Evolutionary conservation across 768 basidiomycete species (phyloP).

Genomic region (Rhizopogon rudus): DNA sequence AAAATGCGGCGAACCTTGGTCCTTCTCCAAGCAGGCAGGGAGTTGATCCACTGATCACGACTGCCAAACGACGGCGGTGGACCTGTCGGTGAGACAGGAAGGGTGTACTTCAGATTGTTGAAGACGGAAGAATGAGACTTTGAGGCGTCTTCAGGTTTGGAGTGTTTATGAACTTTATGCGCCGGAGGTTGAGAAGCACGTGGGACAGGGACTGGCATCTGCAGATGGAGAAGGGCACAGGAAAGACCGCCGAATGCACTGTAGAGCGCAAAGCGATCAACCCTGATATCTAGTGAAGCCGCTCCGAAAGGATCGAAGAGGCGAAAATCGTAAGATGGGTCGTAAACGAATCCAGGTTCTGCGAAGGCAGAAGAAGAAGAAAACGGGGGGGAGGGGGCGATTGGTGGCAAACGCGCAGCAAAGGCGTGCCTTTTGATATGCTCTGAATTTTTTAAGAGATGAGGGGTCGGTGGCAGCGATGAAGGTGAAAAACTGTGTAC

Average conservation of each 20-base stretch:
- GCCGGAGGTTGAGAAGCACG: slow-evolving; percentile 50
- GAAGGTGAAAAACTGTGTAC: not conserved
- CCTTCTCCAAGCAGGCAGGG: slow-evolving; percentile 67
- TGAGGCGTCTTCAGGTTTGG: slow-evolving; percentile 35
- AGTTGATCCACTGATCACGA: slow-evolving; percentile 70
- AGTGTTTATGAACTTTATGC: slow-evolving; percentile 63
- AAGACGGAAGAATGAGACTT: slow-evolving; percentile 39
- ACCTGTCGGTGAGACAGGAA: slow-evolving; percentile 55
- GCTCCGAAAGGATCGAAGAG: slow-evolving; percentile 37
- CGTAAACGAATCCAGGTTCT: slow-evolving; percentile 44
- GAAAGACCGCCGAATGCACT: slow-evolving; percentile 40
- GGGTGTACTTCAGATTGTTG: slow-evolving; percentile 46
- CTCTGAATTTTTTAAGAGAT: slow-evolving; percentile 21
- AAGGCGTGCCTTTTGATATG: slow-evolving; percentile 85
- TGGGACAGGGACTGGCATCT: slow-evolving; percentile 88
- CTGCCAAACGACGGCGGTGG: slow-evolving; percentile 62
- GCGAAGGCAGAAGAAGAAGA: slow-evolving; percentile 26
- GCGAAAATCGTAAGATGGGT: slow-evolving; percentile 60
- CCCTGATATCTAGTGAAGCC: slow-evolving; percentile 31
- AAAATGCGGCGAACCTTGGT: slow-evolving; percentile 62
- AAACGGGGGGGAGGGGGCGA: slow-evolving; percentile 16
- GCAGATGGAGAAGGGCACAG: slow-evolving; percentile 41
- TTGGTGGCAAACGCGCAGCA: slow-evolving; percentile 80
- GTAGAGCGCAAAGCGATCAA: slow-evolving; percentile 34
- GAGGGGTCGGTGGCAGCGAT: slow-evolving; percentile 16